These are phyloP conservation scores for Scytalidium sp. DNA, from an alignment of 2,329 filamentous ascomycete genomes.

Conservation along the genomic window DNA sequence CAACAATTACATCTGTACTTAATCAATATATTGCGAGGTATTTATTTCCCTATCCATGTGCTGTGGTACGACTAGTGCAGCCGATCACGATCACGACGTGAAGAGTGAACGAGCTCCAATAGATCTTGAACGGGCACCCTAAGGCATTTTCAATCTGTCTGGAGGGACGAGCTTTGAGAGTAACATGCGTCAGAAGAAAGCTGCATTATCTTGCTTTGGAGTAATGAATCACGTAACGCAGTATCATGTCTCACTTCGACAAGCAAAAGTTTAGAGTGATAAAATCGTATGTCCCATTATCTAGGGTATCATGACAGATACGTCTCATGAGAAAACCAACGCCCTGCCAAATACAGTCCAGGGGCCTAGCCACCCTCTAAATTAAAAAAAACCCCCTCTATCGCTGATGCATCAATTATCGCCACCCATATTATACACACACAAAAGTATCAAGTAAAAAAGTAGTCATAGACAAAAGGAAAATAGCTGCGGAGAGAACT, in stretches of 20 bases:
- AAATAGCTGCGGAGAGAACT: background rate
- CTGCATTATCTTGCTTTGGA: conserved; percentile 16
- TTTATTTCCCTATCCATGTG: no score
- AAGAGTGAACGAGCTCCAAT: no score
- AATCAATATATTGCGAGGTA: no score
- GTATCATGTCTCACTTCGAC: conserved; percentile 17
- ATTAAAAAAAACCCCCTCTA: background rate
- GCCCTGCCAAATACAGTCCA: background rate
- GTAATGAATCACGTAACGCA: conserved; percentile 28
- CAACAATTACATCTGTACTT: no score
- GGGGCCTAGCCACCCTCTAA: background rate
- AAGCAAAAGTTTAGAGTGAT: background rate
- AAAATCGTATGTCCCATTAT: background rate
- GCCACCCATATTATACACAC: background rate
- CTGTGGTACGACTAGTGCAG: no score
- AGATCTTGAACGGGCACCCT: no score
- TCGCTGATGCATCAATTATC: background rate
- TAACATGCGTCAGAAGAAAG: no score
- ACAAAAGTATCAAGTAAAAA: background rate
- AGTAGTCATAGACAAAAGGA: background rate
- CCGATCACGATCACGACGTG: no score
- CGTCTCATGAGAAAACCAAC: background rate
- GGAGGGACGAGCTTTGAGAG: no score
- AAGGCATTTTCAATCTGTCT: no score
- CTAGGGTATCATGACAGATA: background rate